These are phyloP conservation scores for Acarospora socialis DNA, from an alignment of 2,329 filamentous ascomycete genomes.

Conservation along the genomic window DNA sequence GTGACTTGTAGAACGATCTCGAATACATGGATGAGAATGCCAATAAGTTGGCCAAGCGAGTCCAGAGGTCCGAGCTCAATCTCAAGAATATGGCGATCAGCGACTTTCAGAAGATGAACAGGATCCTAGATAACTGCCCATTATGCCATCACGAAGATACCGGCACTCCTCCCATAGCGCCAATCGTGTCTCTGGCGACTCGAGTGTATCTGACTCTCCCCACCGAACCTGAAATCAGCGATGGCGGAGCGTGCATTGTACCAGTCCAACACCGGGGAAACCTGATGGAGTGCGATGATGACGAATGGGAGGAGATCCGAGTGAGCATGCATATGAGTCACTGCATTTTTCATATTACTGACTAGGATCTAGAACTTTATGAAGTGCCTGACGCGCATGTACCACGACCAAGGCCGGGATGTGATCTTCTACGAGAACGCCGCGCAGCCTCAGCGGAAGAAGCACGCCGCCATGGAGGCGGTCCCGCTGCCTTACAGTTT, in stretches of 20 bases:
- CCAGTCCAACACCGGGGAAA: slow-evolving; percentile 79
- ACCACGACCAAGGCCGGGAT: slow-evolving; percentile 80
- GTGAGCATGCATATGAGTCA: slow-evolving; percentile 12
- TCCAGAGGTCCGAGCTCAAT: slow-evolving; percentile 77
- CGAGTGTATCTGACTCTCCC: slow-evolving; percentile 77
- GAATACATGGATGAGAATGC: slow-evolving; percentile 98
- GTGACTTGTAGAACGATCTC: slow-evolving; percentile 49
- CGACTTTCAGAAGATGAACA: slow-evolving; percentile 82
- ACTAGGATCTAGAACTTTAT: slow-evolving; percentile 58
- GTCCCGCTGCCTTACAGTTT: slow-evolving; percentile 81
- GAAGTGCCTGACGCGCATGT: slow-evolving; percentile 89
- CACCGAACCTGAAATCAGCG: slow-evolving; percentile 73
- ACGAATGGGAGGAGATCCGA: slow-evolving; percentile 97
- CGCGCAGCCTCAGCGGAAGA: slow-evolving; percentile 59
- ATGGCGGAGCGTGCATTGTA: slow-evolving; percentile 75
- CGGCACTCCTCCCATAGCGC: slow-evolving; percentile 62
- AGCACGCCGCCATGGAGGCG: slow-evolving; percentile 72
- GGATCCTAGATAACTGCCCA: slow-evolving; percentile 71
- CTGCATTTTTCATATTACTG: not conserved
- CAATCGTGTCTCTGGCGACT: slow-evolving; percentile 72
- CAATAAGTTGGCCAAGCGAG: slow-evolving; percentile 68
- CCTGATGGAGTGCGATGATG: slow-evolving; percentile 93
- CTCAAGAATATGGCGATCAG: slow-evolving; percentile 75
- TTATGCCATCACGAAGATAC: slow-evolving; percentile 87
- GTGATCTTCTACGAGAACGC: slow-evolving; percentile 98